Base-by-base conservation (phyloP, 768 basidiomycete species). In the Macrolepiota albuminosa region DNA sequence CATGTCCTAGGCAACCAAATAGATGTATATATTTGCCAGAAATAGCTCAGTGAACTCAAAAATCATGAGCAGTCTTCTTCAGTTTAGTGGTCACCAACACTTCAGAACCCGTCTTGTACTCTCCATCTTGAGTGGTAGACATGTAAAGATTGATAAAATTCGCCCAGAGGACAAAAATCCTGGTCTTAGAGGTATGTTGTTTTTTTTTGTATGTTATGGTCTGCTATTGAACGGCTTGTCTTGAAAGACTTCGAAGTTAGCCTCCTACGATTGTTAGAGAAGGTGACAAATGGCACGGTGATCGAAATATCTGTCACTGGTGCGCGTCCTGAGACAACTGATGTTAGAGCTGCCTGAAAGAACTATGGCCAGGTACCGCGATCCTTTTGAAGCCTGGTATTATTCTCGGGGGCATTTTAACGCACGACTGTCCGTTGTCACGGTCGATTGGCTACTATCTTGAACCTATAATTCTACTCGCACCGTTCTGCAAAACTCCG, bases 221-320 rank as follows among this genome's bases (percentile, higher is more conserved):
- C 57, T 21, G 55, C 57, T 21, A 54, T 18, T 58, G 34, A 48
- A 56, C 36, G 33, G 36, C 26, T 55, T 45, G 9, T 24, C 36
- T 59, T 47, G 33, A 10, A 66, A 93, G 95, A 98, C 72, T 96
- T 88, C 72, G 97, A 99, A 77, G 85, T 96, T 51, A 95, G 91
- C 68, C 79, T 98, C 29, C 73, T 99, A 46, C 80, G 96, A 49
- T 74, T 98, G 16, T 67, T 98, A 37, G 95, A 98, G 70, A 93
- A 92, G 66, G 77, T 91, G 4, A 95, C 94, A 3, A 98, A 98
- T 79, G 97, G 96, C 2, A 92, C 92, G 6, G 75, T 92, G 33
- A 90, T 98, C 61, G 97, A 98, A 71, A 98, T 99, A 54, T 96
- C 94, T 2, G 88, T 95, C 7, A 98, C 97, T 24, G 96, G 95